These are phyloP conservation scores for Letharia lupina DNA, from an alignment of 495 filamentous ascomycete genomes.

Conservation along the genomic window DNA sequence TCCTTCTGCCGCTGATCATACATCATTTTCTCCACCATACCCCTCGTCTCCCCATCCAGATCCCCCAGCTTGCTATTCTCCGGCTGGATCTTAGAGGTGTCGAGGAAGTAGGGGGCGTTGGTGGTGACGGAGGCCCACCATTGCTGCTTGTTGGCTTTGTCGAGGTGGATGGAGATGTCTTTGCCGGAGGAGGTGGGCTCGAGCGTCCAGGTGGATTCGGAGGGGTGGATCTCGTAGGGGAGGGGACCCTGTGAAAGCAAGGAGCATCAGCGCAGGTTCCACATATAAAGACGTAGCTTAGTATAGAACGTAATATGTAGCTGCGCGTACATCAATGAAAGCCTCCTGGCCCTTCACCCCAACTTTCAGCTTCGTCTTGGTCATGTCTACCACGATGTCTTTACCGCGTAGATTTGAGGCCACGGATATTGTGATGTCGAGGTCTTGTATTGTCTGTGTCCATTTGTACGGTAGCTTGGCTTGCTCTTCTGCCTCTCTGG, in stretches of 20 bases:
- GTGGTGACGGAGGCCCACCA: conserved; percentile 95
- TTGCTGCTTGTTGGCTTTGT: conserved; percentile 94
- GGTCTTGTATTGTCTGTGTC: conserved; percentile 88
- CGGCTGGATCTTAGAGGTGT: conserved; percentile 87
- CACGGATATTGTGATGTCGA: conserved; percentile 72
- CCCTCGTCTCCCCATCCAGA: conserved; percentile 87
- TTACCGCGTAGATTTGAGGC: conserved; percentile 73
- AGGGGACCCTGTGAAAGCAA: conserved; percentile 60
- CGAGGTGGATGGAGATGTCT: conserved; percentile 79
- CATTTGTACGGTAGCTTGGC: conserved; percentile 92
- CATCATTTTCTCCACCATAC: conserved; percentile 99
- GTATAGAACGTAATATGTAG: conserved; percentile 1
- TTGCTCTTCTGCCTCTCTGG: conserved; percentile 79
- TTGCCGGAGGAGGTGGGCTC: conserved; percentile 60
- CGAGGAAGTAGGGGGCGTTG: conserved; percentile 69
- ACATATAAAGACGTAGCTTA: not conserved
- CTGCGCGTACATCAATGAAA: conserved; percentile 62
- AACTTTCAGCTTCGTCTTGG: conserved; percentile 67
- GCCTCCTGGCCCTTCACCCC: conserved; percentile 83
- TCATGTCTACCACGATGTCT: conserved; percentile 77
- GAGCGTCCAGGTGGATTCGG: conserved; percentile 94
- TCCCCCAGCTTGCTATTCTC: conserved; percentile 86
- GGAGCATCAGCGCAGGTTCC: too few relatives aligned
- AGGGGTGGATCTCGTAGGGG: conserved; percentile 66
- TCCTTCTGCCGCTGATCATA: conserved; percentile 97